Conservation (phyloP, 2,329 filamentous ascomycete species). For the Aspergillus sp. region DNA sequence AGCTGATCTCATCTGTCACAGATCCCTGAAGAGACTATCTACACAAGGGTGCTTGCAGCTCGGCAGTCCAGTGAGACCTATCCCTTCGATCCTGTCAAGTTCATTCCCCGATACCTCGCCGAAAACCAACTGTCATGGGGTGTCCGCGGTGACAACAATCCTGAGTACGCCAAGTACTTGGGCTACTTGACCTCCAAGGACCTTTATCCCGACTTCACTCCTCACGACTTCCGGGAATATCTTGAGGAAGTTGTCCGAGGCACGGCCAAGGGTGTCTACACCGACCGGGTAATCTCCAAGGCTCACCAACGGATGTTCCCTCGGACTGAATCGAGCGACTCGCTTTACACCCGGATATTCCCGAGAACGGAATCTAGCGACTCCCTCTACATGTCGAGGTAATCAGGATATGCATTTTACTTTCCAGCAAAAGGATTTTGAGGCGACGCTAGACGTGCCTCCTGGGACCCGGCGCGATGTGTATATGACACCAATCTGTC, state of each 20-base stretch:
- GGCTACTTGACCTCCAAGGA: slow-evolving; percentile 57
- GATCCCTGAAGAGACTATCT: slow-evolving; percentile 39
- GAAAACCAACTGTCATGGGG: slow-evolving; percentile 53
- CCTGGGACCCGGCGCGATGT: slow-evolving; percentile 1
- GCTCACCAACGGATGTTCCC: slow-evolving; percentile 40
- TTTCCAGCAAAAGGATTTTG: neutral
- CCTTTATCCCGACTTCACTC: slow-evolving; percentile 56
- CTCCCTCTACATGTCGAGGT: slow-evolving; percentile 37
- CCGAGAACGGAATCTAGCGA: slow-evolving; percentile 40
- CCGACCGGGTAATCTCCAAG: slow-evolving; percentile 38
- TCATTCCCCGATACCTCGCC: slow-evolving; percentile 38
- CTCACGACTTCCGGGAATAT: slow-evolving; percentile 43
- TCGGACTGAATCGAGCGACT: slow-evolving; percentile 40
- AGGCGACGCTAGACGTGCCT: slow-evolving; percentile 8
- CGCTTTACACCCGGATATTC: slow-evolving; percentile 39
- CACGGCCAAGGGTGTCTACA: slow-evolving; percentile 42
- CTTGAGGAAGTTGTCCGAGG: slow-evolving; percentile 46
- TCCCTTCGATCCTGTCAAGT: slow-evolving; percentile 40
- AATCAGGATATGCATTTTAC: slow-evolving; percentile 11
- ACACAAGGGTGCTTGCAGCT: slow-evolving; percentile 36
- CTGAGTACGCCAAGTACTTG: slow-evolving; percentile 56
- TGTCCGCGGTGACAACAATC: slow-evolving; percentile 57
- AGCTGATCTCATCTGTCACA: slow-evolving; percentile 22
- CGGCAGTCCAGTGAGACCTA: slow-evolving; percentile 39
- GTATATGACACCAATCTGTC: slow-evolving; percentile 1